Conservation (phyloP, 345 rosid genomes). For the Corchorus capsularis region DNA sequence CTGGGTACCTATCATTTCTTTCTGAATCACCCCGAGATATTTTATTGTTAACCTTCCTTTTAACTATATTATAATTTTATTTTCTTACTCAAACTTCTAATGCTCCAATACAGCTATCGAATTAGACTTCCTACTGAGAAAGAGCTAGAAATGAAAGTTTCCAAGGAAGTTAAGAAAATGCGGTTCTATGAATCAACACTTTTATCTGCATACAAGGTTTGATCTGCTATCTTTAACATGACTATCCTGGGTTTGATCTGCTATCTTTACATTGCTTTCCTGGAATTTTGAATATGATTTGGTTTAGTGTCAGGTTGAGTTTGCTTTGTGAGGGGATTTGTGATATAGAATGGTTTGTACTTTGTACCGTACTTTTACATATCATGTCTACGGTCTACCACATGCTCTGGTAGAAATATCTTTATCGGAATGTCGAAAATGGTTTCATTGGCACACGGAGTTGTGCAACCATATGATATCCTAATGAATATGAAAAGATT, state of each 20-base stretch:
- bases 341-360: background rate
- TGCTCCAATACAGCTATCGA: conserved; percentile 61
- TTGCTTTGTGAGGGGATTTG: background rate
- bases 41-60: conserved; percentile 15
- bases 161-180: conserved; percentile 91
- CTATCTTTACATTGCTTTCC: background rate
- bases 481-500: background rate
- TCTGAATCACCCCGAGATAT: conserved; percentile 3
- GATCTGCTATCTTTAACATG: conserved; percentile 1
- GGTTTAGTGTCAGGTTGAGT: conserved; percentile 11
- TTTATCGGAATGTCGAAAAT: background rate
- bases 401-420: background rate
- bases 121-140: conserved; percentile 97
- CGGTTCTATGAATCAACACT: conserved; percentile 85
- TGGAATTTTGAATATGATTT: background rate
- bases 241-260: conserved; percentile 41
- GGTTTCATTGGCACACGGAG: background rate
- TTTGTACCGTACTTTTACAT: background rate
- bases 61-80: background rate
- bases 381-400: background rate
- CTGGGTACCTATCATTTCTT: conserved; percentile 58
- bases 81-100: conserved; percentile 10
- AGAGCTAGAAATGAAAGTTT: conserved; percentile 96
- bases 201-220: conserved; percentile 81
- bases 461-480: background rate